Percentiles rank a stretch among this genome's conserved stretches.
phyloP scores from a whole-genome alignment of 83 land plant species.

The Picea abies region DNA sequence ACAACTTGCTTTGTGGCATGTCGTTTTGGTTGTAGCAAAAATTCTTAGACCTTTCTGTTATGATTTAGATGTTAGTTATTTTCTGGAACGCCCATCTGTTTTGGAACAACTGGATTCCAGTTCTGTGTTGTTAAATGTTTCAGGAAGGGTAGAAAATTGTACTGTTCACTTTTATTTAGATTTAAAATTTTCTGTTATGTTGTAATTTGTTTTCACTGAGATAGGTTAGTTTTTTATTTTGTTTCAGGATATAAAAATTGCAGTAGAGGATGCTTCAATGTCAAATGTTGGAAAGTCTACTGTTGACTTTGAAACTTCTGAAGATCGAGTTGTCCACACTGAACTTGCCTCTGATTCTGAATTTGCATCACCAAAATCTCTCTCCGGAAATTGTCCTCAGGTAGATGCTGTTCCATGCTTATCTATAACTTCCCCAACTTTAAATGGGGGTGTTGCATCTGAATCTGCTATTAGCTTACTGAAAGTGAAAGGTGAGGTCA shows the following conservation, averaged over 20 bases:
- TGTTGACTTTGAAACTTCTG: neutral
- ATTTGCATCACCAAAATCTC: conserved; percentile 8
- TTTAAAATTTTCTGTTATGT: neutral
- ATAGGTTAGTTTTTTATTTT: neutral
- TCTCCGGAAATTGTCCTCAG: conserved; percentile 8
- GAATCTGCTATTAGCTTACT: neutral
- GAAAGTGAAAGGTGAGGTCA: conserved; percentile 7
- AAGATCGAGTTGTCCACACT: neutral
- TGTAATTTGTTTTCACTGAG: neutral
- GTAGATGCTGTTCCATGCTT: conserved; percentile 1
- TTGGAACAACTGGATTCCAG: neutral
- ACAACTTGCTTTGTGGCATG: neutral
- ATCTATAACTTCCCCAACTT: neutral
- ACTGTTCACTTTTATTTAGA: neutral
- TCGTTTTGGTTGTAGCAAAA: neutral
- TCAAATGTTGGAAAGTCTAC: neutral
- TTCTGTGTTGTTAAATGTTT: neutral
- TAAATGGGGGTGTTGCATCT: neutral
- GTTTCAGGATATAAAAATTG: conserved; percentile 1
- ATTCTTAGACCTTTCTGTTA: neutral
- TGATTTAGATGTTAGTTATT: neutral
- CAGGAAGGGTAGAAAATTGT: neutral
- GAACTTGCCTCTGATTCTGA: neutral
- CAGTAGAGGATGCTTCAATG: neutral
- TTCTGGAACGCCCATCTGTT: neutral